Conservation (phyloP, 768 basidiomycete species). For the Rhodotorula toruloides region DNA sequence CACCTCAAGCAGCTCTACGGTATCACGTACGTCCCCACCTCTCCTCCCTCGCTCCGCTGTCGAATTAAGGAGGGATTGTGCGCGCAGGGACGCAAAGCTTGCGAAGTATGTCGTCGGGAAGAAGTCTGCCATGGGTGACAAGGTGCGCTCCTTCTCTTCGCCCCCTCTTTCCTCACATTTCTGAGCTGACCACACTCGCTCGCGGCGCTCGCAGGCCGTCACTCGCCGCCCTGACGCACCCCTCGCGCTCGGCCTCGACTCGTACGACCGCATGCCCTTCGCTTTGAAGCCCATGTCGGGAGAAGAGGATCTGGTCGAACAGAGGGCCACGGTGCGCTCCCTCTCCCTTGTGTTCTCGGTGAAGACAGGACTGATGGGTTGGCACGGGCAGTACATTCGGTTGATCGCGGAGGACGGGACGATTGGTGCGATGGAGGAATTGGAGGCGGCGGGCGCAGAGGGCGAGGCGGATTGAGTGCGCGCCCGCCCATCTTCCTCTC, state of each 20-base stretch:
- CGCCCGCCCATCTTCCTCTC: neutral
- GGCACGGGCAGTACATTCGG: constrained; percentile 52
- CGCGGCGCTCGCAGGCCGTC: constrained; percentile 47
- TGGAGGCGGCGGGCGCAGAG: neutral
- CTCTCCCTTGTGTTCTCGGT: neutral
- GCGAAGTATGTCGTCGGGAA: constrained; percentile 78
- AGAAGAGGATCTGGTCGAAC: constrained; percentile 58
- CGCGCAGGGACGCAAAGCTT: constrained; percentile 66
- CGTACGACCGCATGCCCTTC: constrained; percentile 70
- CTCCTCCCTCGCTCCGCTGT: neutral
- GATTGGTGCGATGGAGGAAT: constrained; percentile 23
- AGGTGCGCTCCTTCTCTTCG: constrained; percentile 44
- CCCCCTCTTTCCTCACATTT: constrained; percentile 47
- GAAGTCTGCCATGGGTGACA: constrained; percentile 84
- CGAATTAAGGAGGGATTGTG: too few relatives aligned
- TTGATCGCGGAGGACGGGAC: constrained; percentile 36
- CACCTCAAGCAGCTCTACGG: constrained; percentile 78
- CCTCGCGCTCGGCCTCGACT: constrained; percentile 36
- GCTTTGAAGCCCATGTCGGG: constrained; percentile 60
- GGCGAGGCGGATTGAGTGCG: constrained; percentile 12
- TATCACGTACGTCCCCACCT: constrained; percentile 55
- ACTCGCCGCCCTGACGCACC: constrained; percentile 50
- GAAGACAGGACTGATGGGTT: too few relatives aligned
- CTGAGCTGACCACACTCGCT: too few relatives aligned
- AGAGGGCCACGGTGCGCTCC: constrained; percentile 60